Evolutionary conservation across 2,329 filamentous ascomycete species (phyloP), one percentile per base, ranked within the genome.

Genomic region (Trichoderma simmonsii): DNA sequence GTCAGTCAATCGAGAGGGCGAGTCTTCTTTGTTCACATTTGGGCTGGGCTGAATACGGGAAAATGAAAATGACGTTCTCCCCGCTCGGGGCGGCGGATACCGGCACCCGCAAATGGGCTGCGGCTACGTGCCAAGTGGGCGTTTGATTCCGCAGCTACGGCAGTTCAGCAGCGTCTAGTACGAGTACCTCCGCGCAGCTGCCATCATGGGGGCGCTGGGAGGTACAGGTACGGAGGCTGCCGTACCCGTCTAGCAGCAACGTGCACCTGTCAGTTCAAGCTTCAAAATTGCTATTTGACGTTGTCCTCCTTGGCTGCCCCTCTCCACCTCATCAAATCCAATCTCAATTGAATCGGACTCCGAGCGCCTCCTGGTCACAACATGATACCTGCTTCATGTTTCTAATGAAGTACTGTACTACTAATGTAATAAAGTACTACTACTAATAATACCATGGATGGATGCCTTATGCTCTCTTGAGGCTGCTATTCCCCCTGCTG

Each of bases 31-130:
- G 59, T 14, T 21, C 14, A 8, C 43, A 48, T 48, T 39, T 51
- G 28, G 39, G 36, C 14, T 36, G 62, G 57, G 62, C 62, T 60
- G 39, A 57, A 71, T 63, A 67, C 30, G 62, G 62, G 21, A 54
- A 62, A 71, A 39, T 39, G 36, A 39, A 39, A 39, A 71, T 71
- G 70, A 71, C 70, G 70, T 71, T 51, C 63, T 54, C 62, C 70
- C 70, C 70, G 70, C 70, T 66, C 70, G 36, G 63, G 43, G 54
- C 36, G 36, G 70, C 70, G 70, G 70, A 67, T 71, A 63, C 54
- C 70, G 63, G 63, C 70, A 71, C 54, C 57, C 54, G 54, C 54
- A 67, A 51, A 54, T 56, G 43, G 36, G 56, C 57, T 69, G 67
- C 67, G 57, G 67, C 57, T 70, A 34, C 57, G 48, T 54, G n/a